phyloP scores from a whole-genome alignment of 176 grass and related monocot species.

The Zea luxurians region DNA sequence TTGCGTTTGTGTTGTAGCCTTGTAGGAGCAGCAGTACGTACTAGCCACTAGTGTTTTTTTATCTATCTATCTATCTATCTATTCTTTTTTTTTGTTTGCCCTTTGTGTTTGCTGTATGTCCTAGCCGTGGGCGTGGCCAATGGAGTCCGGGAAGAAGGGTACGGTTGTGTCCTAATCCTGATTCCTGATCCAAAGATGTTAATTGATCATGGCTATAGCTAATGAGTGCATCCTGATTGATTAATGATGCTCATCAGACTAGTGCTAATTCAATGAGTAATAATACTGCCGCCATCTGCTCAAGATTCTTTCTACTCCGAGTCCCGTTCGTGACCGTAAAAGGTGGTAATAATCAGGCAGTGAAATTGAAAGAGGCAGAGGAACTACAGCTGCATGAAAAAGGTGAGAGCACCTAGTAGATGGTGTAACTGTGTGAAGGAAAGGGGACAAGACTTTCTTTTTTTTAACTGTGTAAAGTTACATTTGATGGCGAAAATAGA shows the following conservation, averaged over 20 bases:
- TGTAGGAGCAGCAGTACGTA: conserved; percentile 43
- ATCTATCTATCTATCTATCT: background rate
- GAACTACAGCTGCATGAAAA: conserved; percentile 26
- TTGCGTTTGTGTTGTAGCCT: background rate
- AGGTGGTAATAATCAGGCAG: conserved; percentile 12
- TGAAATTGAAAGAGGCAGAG: conserved; percentile 14
- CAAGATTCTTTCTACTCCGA: conserved; percentile 6
- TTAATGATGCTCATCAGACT: conserved; percentile 26
- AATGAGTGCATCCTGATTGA: conserved; percentile 43
- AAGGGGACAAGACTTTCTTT: background rate
- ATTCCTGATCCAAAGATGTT: conserved; percentile 29
- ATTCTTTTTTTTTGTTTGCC: background rate
- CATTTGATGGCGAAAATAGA: conserved; percentile 4
- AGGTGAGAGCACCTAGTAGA: conserved; percentile 11
- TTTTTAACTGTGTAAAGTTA: conserved; percentile 38
- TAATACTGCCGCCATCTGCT: background rate
- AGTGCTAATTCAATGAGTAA: conserved; percentile 21
- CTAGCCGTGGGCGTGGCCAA: background rate
- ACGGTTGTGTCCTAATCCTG: conserved; percentile 9
- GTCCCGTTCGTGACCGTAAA: conserved; percentile 21
- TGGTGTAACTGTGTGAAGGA: background rate
- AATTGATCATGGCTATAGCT: conserved; percentile 31
- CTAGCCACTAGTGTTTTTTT: conserved; percentile 5
- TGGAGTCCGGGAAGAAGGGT: conserved; percentile 12
- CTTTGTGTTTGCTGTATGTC: background rate